Evolutionary conservation across 2,329 filamentous ascomycete genomes (phyloP), one percentile per base, ranked within the genome.

Genomic region (Curvularia verruculosa): DNA sequence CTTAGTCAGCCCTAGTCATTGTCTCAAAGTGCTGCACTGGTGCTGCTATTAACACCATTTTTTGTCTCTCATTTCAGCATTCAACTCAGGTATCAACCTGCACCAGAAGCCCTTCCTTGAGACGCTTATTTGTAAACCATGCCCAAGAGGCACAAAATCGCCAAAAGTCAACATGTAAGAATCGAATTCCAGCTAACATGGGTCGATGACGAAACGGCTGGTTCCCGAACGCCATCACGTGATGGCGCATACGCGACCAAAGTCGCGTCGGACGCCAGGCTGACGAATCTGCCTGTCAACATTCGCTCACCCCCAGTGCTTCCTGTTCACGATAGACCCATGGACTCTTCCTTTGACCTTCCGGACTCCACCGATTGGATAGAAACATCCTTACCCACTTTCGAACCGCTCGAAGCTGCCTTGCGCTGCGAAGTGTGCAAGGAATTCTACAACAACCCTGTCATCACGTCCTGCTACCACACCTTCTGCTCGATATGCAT

Each of bases 401-500:
- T 96, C 52, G 82, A 87, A 46, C 80, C 85, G 13, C 85, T 99
- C 61, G 95, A 99, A 71, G 87, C 89, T 58, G 87, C 92, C 3
- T 83, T 99, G 19, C 91, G 95, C 67, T 99, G 95, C 78, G 91
- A 98, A 77, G 90, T 99, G 58, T 99, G 95, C 85, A 98, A 98
- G 75, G 96, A 99, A 76, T 96, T 98, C 78, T 98, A 91, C 80
- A 87, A 87, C 59, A 96, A 92, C 49, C 95, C 95, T 0, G 95
- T 99, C 85, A 89, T 97, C 61, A 99, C 95, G 0, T 90, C 91
- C 1, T 99, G 95, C 79, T 90, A 87, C 52, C 95, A 99, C 75
- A 98, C 95, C 0, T 99, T 99, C 73, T 99, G 95, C 82, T 97
- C 94, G 6, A 80, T 96, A 52, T 99, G 95, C 76, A 98, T 99